Evolutionary conservation across 495 filamentous ascomycete genomes (phyloP), one percentile per base, ranked within the genome.

Genomic region (Aspergillus sclerotiicarbonarius): DNA sequence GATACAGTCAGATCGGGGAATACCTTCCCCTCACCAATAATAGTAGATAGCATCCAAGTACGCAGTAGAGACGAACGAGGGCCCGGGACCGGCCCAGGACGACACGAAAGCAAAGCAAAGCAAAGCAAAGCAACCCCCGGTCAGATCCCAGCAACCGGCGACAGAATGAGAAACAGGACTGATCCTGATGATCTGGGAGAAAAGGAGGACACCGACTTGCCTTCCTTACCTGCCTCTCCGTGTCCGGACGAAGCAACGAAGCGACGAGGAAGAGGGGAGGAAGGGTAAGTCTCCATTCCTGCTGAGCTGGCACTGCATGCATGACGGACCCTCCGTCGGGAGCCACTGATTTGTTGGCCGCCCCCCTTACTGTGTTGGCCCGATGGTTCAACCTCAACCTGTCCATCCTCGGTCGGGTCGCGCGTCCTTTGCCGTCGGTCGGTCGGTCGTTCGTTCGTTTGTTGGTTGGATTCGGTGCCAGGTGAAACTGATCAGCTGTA

Each of bases 301-400:
- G 64, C 63, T 66, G 64, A 49, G 64, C 54, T 66, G 64, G 64
- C 64, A 66, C 47, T 61, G 71, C 71, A 73, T 76, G 68, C 62
- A 61, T 69, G 66, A 61, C 62, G 59, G 59, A 43, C 55, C 51
- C 18, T 33, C 44, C 60, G 20, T 29, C 32, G 29, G 31, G 46
- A 43, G 39, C 44, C 32, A 46, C 46, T 73, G 69, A 71, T 75
- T 71, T 64, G 71, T 64, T 61, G 61, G 56, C 55, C 62, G 51
- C 62, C 71, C 68, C 62, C 60, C 57, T 57, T 60, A 58, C 62
- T 55, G 45, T 53, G 59, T 56, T 51, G 47, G 32, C 19, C 29
- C 32, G 37, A 41, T 41, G 37, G 37, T 41, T n/a, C n/a, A 12
- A 12, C 37, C n/a, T n/a, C 8, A 41, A 5, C 37, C 13, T 41